Percentiles rank a stretch among this genome's conserved stretches.
Conservation (phyloP, 2,329 filamentous ascomycete species). For the Xenoacremonium recifei region DNA sequence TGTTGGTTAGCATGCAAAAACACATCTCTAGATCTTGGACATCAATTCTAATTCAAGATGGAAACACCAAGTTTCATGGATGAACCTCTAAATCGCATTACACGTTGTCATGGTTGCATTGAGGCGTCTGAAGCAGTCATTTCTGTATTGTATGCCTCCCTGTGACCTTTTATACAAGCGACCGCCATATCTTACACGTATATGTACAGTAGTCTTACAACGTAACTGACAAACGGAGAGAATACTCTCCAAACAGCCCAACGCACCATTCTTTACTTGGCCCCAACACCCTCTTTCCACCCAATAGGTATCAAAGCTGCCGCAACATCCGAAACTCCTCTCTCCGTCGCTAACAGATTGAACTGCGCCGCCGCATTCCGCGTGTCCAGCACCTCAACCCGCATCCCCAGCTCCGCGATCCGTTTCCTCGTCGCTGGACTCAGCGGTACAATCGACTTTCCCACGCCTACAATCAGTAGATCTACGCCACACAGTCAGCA, state of each 20-base stretch:
- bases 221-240: slow-evolving; percentile 6
- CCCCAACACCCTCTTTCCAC: slow-evolving; percentile 64
- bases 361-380: slow-evolving; percentile 92
- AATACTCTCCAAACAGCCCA: no score
- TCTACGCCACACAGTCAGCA: slow-evolving; percentile 50
- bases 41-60: no score
- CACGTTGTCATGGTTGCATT: no score
- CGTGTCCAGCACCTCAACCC: slow-evolving; percentile 87
- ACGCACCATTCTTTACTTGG: slow-evolving; percentile 18
- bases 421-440: slow-evolving; percentile 70
- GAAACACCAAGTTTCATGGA: no score
- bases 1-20: no score
- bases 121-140: no score
- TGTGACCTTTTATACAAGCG: neutral
- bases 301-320: slow-evolving; percentile 85
- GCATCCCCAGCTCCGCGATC: slow-evolving; percentile 76
- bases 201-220: slow-evolving; percentile 9
- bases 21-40: no score
- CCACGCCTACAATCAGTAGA: slow-evolving; percentile 85
- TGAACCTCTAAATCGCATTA: no score
- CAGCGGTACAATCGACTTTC: slow-evolving; percentile 71
- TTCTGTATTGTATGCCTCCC: no score
- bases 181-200: no score
- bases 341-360: slow-evolving; percentile 91
- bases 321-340: slow-evolving; percentile 80